Evolutionary conservation across 495 filamentous ascomycete genomes (phyloP).

Genomic region (Penicillium tannophilum): DNA sequence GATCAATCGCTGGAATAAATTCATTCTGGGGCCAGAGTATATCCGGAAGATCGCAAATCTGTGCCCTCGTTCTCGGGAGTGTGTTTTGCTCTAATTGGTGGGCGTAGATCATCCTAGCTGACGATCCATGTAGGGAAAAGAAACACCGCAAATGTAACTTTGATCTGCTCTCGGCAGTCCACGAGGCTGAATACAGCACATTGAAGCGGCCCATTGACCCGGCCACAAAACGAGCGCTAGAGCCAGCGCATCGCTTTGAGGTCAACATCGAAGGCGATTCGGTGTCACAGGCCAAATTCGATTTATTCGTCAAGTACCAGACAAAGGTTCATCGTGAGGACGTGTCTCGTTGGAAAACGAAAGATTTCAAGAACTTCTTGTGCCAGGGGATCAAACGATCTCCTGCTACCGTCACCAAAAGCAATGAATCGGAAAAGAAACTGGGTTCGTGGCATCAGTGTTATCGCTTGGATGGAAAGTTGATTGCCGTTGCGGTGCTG

Average conservation of each 20-base stretch:
- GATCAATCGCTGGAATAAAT: slow-evolving; percentile 87
- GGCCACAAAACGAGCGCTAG: slow-evolving; percentile 56
- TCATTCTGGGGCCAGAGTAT: slow-evolving; percentile 79
- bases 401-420: slow-evolving; percentile 30
- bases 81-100: slow-evolving; percentile 28
- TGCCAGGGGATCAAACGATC: slow-evolving; percentile 76
- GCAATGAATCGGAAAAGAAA: slow-evolving; percentile 55
- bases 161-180: slow-evolving; percentile 70
- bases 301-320: slow-evolving; percentile 86
- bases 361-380: slow-evolving; percentile 80
- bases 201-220: slow-evolving; percentile 54
- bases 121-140: slow-evolving; percentile 58
- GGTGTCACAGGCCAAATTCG: slow-evolving; percentile 84
- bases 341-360: slow-evolving; percentile 61
- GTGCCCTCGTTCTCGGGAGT: slow-evolving; percentile 77
- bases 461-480: slow-evolving; percentile 84
- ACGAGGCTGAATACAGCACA: slow-evolving; percentile 66
- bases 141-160: slow-evolving; percentile 72
- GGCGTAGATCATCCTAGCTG: background rate
- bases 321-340: slow-evolving; percentile 75
- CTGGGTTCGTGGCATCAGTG: slow-evolving; percentile 94
- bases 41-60: slow-evolving; percentile 68
- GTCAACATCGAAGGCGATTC: slow-evolving; percentile 78
- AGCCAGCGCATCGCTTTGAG: slow-evolving; percentile 77
- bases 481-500: slow-evolving; percentile 86